These are phyloP conservation scores for Crataegus laevigata DNA, from an alignment of 306 rosid species.

Conservation along the genomic window DNA sequence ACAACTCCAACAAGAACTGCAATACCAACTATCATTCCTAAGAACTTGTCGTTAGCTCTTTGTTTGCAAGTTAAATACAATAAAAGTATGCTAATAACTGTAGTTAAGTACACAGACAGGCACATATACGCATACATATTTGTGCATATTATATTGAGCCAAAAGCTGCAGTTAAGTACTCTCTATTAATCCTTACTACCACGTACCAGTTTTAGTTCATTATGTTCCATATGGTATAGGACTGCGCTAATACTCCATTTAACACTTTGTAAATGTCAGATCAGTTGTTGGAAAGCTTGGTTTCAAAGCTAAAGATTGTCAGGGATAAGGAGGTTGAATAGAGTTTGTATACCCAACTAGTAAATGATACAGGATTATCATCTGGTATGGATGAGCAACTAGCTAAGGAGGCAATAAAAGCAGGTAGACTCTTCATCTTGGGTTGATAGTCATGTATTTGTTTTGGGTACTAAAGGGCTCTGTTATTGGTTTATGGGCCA, in stretches of 20 bases:
- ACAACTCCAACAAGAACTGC: not conserved
- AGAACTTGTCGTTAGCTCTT: not conserved
- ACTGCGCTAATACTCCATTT: slow-evolving; percentile 25
- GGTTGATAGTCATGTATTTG: too few species aligned
- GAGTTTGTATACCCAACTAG: slow-evolving; percentile 63
- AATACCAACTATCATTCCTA: slow-evolving; percentile 1
- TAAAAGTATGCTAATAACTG: too few species aligned
- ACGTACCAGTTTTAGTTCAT: too few species aligned
- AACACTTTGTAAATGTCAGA: slow-evolving; percentile 34
- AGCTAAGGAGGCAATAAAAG: slow-evolving; percentile 67
- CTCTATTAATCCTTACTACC: too few species aligned
- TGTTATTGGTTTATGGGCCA: slow-evolving; percentile 37
- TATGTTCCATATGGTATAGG: not conserved
- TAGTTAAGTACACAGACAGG: not conserved
- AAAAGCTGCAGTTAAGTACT: too few species aligned
- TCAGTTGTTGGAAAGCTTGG: slow-evolving; percentile 69
- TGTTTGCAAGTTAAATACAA: not conserved
- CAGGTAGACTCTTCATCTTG: slow-evolving; percentile 42
- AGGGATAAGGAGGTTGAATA: slow-evolving; percentile 66
- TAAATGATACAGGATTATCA: slow-evolving; percentile 36
- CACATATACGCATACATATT: too few species aligned
- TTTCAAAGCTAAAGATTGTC: slow-evolving; percentile 48
- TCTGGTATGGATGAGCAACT: slow-evolving; percentile 67
- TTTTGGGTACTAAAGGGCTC: slow-evolving; percentile 22
- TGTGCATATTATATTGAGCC: too few species aligned